phyloP scores from a whole-genome alignment of 345 rosid genomes.

The Hibiscus syriacus region DNA sequence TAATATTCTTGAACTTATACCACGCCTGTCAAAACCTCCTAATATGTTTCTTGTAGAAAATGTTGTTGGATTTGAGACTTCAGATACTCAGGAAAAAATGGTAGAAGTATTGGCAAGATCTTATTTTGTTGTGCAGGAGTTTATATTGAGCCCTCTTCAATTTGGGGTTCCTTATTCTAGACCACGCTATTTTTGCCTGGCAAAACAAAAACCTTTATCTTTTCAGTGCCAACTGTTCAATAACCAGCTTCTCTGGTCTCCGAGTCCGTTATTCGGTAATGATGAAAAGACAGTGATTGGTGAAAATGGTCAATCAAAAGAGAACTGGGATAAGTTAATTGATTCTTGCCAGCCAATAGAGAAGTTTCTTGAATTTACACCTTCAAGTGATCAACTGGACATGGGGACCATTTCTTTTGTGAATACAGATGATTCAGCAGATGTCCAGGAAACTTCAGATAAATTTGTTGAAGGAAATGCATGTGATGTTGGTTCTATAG shows the following conservation, averaged over 20 bases:
- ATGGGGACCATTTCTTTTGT: conserved; percentile 18
- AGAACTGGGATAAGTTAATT: conserved; percentile 37
- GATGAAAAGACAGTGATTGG: conserved; percentile 18
- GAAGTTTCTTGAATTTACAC: conserved; percentile 55
- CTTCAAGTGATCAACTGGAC: conserved; percentile 18
- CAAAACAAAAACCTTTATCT: conserved; percentile 17
- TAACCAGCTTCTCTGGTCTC: conserved; percentile 46
- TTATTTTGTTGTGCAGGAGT: conserved; percentile 62
- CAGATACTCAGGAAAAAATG: conserved; percentile 60
- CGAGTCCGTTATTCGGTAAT: conserved; percentile 35
- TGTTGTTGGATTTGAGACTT: conserved; percentile 68
- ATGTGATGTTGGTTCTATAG: conserved; percentile 15
- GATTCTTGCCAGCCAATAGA: conserved; percentile 64
- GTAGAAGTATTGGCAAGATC: conserved; percentile 44
- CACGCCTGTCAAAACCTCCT: conserved; percentile 52
- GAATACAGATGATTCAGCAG: conserved; percentile 14
- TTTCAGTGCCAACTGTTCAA: conserved; percentile 38
- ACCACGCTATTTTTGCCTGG: conserved; percentile 90
- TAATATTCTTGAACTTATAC: conserved; percentile 84
- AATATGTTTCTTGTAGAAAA: conserved; percentile 55
- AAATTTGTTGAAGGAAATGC: conserved; percentile 25
- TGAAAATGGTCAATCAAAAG: conserved; percentile 33
- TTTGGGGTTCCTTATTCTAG: conserved; percentile 96
- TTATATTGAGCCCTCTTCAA: conserved; percentile 86
- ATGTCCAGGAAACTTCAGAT: conserved; percentile 24